phyloP scores from a whole-genome alignment of 2,329 filamentous ascomycete genomes.

The Aspergillus sp. region DNA sequence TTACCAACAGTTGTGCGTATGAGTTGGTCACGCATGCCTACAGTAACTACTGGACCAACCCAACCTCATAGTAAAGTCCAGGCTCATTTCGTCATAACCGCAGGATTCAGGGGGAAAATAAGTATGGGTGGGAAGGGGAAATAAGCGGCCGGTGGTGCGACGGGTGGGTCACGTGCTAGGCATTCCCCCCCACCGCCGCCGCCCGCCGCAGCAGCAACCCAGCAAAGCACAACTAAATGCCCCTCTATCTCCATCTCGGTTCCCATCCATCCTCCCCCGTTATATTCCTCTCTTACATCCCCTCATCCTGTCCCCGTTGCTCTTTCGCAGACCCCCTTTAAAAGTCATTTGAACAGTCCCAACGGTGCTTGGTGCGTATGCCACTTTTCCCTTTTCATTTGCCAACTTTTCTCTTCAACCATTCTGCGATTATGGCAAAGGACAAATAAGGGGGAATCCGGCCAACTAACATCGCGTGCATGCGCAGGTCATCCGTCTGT shows the following conservation, averaged over 20 bases:
- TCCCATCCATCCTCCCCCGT: slow-evolving; percentile 14
- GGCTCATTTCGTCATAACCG: slow-evolving; percentile 12
- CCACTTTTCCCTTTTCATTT: not conserved
- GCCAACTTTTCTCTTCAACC: not conserved
- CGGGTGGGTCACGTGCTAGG: slow-evolving; percentile 23
- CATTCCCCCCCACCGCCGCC: slow-evolving; percentile 28
- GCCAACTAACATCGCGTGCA: slow-evolving; percentile 35
- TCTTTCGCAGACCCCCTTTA: slow-evolving; percentile 4
- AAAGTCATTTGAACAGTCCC: slow-evolving; percentile 22
- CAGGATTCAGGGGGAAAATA: slow-evolving; percentile 7
- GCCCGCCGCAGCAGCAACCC: slow-evolving; percentile 21
- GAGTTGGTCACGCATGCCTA: not conserved
- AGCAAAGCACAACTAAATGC: slow-evolving; percentile 35
- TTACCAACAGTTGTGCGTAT: not conserved
- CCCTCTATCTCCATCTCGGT: slow-evolving; percentile 36
- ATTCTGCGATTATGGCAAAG: not conserved
- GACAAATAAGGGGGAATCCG: slow-evolving; percentile 18
- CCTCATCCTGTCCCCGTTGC: slow-evolving; percentile 13
- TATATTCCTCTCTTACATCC: slow-evolving; percentile 17
- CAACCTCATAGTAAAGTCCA: not conserved
- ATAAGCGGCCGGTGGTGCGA: slow-evolving; percentile 23
- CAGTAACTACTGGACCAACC: not conserved
- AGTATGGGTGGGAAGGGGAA: slow-evolving; percentile 12
- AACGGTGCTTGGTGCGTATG: slow-evolving; percentile 16
- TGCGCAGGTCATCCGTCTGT: slow-evolving; percentile 28